Percentiles rank a stretch among this genome's conserved stretches.
Conservation (phyloP, 495 filamentous ascomycete species). For the Clohesyomyces aquaticus region DNA sequence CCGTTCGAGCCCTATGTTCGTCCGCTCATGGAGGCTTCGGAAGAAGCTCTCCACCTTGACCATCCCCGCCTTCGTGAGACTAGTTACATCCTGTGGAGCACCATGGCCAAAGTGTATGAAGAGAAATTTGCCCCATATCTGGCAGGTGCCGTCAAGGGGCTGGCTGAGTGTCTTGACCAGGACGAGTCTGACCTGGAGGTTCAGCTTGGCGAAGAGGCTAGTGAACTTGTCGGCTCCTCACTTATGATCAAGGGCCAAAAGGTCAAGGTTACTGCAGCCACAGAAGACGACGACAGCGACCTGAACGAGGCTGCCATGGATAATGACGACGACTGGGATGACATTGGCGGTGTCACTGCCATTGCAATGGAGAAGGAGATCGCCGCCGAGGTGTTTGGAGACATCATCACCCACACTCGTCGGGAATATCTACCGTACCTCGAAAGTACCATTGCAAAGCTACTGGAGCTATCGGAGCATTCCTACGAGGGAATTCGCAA, state of each 20-base stretch:
- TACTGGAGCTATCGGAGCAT: conserved; percentile 81
- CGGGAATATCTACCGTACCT: conserved; percentile 81
- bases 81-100: conserved; percentile 95
- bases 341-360: conserved; percentile 76
- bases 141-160: conserved; percentile 77
- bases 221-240: conserved; percentile 75
- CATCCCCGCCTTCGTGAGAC: conserved; percentile 91
- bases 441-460: conserved; percentile 82
- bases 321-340: conserved; percentile 79
- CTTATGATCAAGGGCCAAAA: conserved; percentile 80
- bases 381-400: conserved; percentile 90
- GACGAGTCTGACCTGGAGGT: conserved; percentile 87
- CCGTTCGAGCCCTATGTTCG: conserved; percentile 88
- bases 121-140: conserved; percentile 89
- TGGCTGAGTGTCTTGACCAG: conserved; percentile 83
- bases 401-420: conserved; percentile 84
- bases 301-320: conserved; percentile 51
- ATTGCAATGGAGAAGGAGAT: conserved; percentile 97
- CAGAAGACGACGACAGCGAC: conserved; percentile 45
- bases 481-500: conserved; percentile 91
- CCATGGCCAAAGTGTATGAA: conserved; percentile 89
- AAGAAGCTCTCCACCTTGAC: conserved; percentile 87
- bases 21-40: conserved; percentile 84
- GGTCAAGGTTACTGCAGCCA: conserved; percentile 68
- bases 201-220: conserved; percentile 73